Conservation (phyloP, 208 protist genomes). For the Crithidia sp. region DNA sequence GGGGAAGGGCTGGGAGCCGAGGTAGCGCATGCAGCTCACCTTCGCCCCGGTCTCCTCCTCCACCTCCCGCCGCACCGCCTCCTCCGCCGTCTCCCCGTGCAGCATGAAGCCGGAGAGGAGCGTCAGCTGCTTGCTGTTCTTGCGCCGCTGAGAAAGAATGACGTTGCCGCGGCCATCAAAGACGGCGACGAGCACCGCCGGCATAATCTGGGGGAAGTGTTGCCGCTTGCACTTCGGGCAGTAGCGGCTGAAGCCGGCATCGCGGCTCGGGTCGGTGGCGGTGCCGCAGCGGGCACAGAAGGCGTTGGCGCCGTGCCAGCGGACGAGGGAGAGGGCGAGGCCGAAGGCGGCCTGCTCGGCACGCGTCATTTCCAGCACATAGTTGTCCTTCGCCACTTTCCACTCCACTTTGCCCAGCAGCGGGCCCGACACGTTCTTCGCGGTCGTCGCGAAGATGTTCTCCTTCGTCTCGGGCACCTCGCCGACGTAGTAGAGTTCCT, state of each 20-base stretch:
- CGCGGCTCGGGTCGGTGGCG: conserved; percentile 7
- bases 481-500: conserved; percentile 27
- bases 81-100: conserved; percentile 58
- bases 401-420: conserved; percentile 12
- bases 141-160: conserved; percentile 49
- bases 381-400: conserved; percentile 24
- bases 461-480: conserved; percentile 9
- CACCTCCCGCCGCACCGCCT: conserved; percentile 62
- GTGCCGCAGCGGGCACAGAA: conserved; percentile 51
- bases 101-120: conserved; percentile 56
- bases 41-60: conserved; percentile 56
- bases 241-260: conserved; percentile 30
- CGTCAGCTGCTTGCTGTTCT: conserved; percentile 31
- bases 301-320: conserved; percentile 28
- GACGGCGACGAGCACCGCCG: conserved; percentile 57
- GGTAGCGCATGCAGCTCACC: conserved; percentile 50
- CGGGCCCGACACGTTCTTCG: conserved; percentile 13
- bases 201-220: conserved; percentile 47
- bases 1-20: conserved; percentile 63
- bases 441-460: conserved; percentile 25
- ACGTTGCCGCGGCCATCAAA: conserved; percentile 54
- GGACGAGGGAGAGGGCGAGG: conserved; percentile 37
- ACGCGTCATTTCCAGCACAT: conserved; percentile 15
- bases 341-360: conserved; percentile 34
- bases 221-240: conserved; percentile 37